Evolutionary conservation across 2,329 filamentous ascomycete genomes (phyloP).

Genomic region (Trichophaea hybrida): DNA sequence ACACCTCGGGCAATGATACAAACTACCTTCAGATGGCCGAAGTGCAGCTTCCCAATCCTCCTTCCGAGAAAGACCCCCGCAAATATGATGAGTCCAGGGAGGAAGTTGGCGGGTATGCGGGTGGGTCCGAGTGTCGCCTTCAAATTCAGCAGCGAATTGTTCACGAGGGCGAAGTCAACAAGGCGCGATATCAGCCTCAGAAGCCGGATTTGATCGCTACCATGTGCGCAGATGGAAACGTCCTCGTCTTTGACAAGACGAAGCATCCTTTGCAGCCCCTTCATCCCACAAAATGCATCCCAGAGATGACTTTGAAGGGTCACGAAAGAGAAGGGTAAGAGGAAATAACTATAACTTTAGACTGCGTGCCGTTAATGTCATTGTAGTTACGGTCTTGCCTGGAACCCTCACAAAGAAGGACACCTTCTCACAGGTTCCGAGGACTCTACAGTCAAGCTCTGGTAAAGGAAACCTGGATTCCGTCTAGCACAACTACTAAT

Average conservation of each 20-base stretch:
- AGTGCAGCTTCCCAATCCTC: slow-evolving; percentile 75
- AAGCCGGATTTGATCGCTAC: slow-evolving; percentile 95
- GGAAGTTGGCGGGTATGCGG: slow-evolving; percentile 87
- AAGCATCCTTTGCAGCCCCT: slow-evolving; percentile 71
- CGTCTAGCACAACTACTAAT: slow-evolving; percentile 1
- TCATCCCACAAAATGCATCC: slow-evolving; percentile 51
- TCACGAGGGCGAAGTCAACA: slow-evolving; percentile 94
- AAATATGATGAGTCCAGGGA: slow-evolving; percentile 86
- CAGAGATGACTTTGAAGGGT: slow-evolving; percentile 71
- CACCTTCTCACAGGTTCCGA: slow-evolving; percentile 81
- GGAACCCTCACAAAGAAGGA: slow-evolving; percentile 74
- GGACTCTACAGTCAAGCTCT: slow-evolving; percentile 79
- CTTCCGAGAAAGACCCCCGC: slow-evolving; percentile 52
- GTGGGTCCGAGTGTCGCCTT: slow-evolving; percentile 64
- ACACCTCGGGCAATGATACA: slow-evolving; percentile 69
- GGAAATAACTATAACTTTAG: neutral
- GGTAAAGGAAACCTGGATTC: slow-evolving; percentile 41
- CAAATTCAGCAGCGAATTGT: slow-evolving; percentile 90
- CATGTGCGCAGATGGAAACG: slow-evolving; percentile 70
- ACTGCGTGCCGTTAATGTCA: neutral
- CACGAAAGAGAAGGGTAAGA: slow-evolving; percentile 62
- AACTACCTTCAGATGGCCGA: slow-evolving; percentile 94
- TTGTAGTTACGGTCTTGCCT: slow-evolving; percentile 60
- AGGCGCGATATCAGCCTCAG: slow-evolving; percentile 92
- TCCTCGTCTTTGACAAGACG: slow-evolving; percentile 89